Evolutionary conservation across 805 yeast species (phyloP).

Genomic region (Monosporozyma yasuniensis): DNA sequence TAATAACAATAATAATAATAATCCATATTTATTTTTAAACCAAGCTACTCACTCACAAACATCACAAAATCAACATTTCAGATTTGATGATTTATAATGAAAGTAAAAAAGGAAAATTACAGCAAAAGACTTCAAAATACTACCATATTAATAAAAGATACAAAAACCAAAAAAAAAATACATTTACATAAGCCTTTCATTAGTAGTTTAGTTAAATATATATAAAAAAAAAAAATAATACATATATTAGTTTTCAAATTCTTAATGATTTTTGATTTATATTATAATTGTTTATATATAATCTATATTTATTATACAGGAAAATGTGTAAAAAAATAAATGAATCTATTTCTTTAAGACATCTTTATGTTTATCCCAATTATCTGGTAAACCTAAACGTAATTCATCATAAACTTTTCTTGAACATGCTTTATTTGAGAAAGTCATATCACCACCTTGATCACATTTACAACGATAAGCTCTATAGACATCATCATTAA

Average conservation of each 20-base stretch:
- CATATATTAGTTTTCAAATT: too few species aligned
- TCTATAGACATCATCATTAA: conserved; percentile 46
- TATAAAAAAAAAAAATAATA: too few species aligned
- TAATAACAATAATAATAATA: too few species aligned
- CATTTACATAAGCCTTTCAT: too few species aligned
- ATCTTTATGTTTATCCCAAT: conserved; percentile 41
- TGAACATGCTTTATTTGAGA: conserved; percentile 57
- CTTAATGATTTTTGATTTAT: too few species aligned
- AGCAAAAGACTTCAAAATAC: neutral
- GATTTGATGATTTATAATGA: neutral
- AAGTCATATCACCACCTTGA: conserved; percentile 60
- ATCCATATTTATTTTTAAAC: neutral
- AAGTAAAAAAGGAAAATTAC: neutral
- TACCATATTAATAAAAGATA: too few species aligned
- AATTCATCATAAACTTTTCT: conserved; percentile 44
- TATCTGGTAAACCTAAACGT: conserved; percentile 43
- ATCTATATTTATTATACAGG: too few species aligned
- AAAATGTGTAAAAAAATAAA: too few species aligned
- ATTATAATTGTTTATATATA: too few species aligned
- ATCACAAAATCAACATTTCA: neutral
- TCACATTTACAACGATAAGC: conserved; percentile 63
- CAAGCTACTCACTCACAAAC: neutral
- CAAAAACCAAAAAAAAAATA: too few species aligned
- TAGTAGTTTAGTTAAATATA: too few species aligned
- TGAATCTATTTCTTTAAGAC: too few species aligned